Percentiles rank a stretch among this genome's conserved stretches.
Conservation (phyloP, 768 basidiomycete genomes). For the Leccinum subtestaceum region DNA sequence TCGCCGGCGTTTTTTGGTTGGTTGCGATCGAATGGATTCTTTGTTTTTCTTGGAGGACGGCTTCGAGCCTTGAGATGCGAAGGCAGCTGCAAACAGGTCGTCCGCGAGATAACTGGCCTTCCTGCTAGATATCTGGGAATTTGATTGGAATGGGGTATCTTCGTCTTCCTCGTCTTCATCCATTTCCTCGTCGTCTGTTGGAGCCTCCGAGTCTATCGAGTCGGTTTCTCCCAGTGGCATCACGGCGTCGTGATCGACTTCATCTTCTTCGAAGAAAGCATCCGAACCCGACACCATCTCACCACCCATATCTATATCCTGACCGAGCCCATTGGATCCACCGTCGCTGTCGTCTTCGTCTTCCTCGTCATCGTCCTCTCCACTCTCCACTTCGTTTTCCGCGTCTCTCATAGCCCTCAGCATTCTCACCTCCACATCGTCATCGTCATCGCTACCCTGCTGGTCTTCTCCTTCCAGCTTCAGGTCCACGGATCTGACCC, state of each 20-base stretch:
- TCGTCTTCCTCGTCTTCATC: constrained; percentile 17
- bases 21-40: constrained; percentile 26
- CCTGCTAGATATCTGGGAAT: constrained; percentile 20
- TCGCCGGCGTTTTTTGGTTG: constrained; percentile 28
- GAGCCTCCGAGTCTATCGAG: constrained; percentile 10
- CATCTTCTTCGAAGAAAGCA: constrained; percentile 14
- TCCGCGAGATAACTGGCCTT: constrained; percentile 60
- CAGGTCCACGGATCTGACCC: constrained; percentile 10
- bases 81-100: constrained; percentile 59
- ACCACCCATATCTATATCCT: constrained; percentile 2
- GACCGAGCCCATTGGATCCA: constrained; percentile 10
- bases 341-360: constrained; percentile 1
- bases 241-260: constrained; percentile 12
- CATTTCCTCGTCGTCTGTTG: constrained; percentile 21
- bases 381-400: constrained; percentile 18
- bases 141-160: not conserved
- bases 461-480: constrained; percentile 18
- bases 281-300: constrained; percentile 15
- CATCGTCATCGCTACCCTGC: constrained; percentile 22
- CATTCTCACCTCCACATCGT: constrained; percentile 24
- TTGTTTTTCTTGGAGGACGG: constrained; percentile 11
- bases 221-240: constrained; percentile 12
- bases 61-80: constrained; percentile 35
- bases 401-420: constrained; percentile 31
- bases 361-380: constrained; percentile 17